These are phyloP conservation scores for Isabelozyma rhagii DNA, from an alignment of 805 yeast genomes.

Conservation along the genomic window DNA sequence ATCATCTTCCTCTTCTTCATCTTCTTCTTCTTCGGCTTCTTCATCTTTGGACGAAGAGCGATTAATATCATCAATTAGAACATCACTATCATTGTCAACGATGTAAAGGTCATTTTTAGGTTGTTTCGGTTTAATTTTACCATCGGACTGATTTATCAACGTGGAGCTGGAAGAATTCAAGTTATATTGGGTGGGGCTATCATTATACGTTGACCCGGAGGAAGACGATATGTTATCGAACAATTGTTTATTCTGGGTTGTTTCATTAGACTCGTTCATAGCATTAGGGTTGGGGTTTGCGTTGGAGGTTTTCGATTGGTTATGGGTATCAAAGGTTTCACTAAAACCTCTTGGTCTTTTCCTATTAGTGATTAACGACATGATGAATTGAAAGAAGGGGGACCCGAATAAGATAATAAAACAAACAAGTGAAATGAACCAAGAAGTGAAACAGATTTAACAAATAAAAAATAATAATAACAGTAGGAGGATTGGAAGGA, in stretches of 20 bases:
- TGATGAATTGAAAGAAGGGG: slow-evolving; percentile 3
- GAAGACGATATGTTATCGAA: slow-evolving; percentile 8
- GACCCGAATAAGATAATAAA: neutral
- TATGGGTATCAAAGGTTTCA: slow-evolving; percentile 27
- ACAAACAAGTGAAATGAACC: neutral
- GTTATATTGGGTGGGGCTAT: slow-evolving; percentile 4
- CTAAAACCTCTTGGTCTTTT: slow-evolving; percentile 46
- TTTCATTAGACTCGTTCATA: slow-evolving; percentile 2
- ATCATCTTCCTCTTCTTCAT: slow-evolving; percentile 13
- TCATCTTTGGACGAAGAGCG: neutral
- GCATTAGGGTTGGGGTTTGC: neutral
- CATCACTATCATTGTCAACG: slow-evolving; percentile 7
- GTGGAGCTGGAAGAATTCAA: slow-evolving; percentile 3
- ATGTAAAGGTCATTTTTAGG: slow-evolving; percentile 5
- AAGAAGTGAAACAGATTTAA: too few relatives aligned
- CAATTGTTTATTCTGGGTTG: neutral
- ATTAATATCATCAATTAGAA: slow-evolving; percentile 3
- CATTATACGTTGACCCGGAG: slow-evolving; percentile 6
- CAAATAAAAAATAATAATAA: too few relatives aligned
- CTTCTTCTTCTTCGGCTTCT: slow-evolving; percentile 14
- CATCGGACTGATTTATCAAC: neutral
- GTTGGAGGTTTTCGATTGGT: slow-evolving; percentile 1
- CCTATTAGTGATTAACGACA: slow-evolving; percentile 40
- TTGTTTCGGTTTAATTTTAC: neutral
- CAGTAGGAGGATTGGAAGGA: too few relatives aligned